Evolutionary conservation across 2,329 filamentous ascomycete species (phyloP), one percentile per base, ranked within the genome.

Genomic region (Zopfia rhizophila): DNA sequence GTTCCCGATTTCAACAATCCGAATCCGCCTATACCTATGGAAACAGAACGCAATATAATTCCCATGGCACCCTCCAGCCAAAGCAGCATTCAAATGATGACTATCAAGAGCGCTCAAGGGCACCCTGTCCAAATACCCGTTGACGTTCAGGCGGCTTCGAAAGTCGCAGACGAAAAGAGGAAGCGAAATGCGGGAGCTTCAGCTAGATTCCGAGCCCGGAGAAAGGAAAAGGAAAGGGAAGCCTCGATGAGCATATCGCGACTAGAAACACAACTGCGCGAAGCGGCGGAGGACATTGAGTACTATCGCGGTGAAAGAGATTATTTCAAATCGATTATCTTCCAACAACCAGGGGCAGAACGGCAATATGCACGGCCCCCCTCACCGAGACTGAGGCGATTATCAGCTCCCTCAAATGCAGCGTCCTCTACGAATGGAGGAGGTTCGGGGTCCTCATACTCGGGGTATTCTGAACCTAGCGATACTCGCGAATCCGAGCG

Each of bases 171-270:
- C 62, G 90, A 95, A 70, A 96, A 94, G 73, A 81, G 91, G 44
- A 87, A 88, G 68, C 83, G 90, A 38, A 96, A 96, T 63, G 91
- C 91, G 28, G 89, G 89, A 35, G 91, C 91, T 5, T 95, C 90
- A 45, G 90, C 90, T 35, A 82, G 91, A 48, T 94, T 95, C 56
- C 83, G 91, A 43, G 84, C 86, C 63, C 82, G 91, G 48, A 86
- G 91, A 64, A 95, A 95, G 73, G 89, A 91, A 63, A 87, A 88
- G 68, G 89, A 93, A 67, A 83, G 83, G 58, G 87, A 91, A 67
- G 87, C 87, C 45, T 83, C 83, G 12, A 79, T 81, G 42, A 86
- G 82, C 37, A 85, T 93, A 53, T 79, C 88, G 38, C 83, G 85
- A 56, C 76, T 93, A 41, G 86, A 90, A 63, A 78, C 82, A 39